Base-by-base conservation (phyloP, 1,284 basidiomycete species). In the Cronartium quercuum region DNA sequence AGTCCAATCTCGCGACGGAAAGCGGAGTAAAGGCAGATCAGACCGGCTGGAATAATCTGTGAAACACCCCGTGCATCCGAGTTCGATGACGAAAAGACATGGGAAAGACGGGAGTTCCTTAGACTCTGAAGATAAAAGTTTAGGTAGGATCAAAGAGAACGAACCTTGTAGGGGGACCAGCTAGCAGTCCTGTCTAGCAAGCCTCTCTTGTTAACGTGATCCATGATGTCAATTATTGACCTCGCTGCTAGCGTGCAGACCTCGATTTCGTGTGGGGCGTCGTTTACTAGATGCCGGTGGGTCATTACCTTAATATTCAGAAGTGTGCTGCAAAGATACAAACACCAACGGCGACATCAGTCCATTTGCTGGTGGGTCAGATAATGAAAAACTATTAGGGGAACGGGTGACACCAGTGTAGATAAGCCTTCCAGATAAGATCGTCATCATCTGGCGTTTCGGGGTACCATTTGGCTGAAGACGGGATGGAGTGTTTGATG, bases 201-300 rank as follows among this genome's bases (percentile, higher is more conserved):
- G 18, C 68, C 68, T 41, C 55, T 55, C 4, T 21, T 42, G 24
- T 58, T 38, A 44, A 69, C 37, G 21, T 69, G 68, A 35, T 69
- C 68, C 10, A 69, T n/a, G 29, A 62, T 58, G 41, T 69, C 68
- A 21, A 69, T 40, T 24, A 60, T 18, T 44, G 38, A 9, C 9
- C 24, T 61, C 15, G 68, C 68, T 15, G 40, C 35, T 29, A 29
- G 13, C 24, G 42, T 34, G 35, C 68, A 69, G 29, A 62, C 7
- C 21, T 42, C 37, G 13, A 69, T 18, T 15, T 69, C 68, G 6
- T 34, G n/a, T 24, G 55, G 42, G 10, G 29, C 58, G 2, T 69
- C 68, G n/a, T 42, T 61, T 21, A 61, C 44, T 15, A 69, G 41
- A 37, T 38, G 13, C 7, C 68, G 68, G 29, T 42, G 68, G 7